Evolutionary conservation across 1,284 basidiomycete species (phyloP).

Genomic region (Trichosporon ovoides): DNA sequence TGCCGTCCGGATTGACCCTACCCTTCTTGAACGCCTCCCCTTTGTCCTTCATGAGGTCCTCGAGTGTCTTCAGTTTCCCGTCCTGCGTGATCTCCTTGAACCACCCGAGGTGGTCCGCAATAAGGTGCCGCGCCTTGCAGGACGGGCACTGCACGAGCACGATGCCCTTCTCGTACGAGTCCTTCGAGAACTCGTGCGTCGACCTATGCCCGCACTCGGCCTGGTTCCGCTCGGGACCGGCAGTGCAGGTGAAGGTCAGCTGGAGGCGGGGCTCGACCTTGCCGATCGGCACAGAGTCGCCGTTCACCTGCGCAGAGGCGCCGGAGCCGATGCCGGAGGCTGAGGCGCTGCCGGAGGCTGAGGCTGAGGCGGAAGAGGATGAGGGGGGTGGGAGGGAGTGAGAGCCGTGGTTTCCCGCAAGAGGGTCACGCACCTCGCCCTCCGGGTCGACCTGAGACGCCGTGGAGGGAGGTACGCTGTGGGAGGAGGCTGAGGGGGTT

Average conservation of each 20-base stretch:
- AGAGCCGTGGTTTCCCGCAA: constrained; percentile 14
- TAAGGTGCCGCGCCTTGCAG: constrained; percentile 80
- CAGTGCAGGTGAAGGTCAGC: constrained; percentile 86
- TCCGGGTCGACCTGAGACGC: not conserved
- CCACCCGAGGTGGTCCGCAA: constrained; percentile 90
- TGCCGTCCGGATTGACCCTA: constrained; percentile 50
- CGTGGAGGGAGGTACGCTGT: constrained; percentile 1
- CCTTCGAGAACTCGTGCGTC: constrained; percentile 79
- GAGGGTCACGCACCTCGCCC: constrained; percentile 5
- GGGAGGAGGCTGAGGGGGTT: not conserved
- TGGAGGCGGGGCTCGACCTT: constrained; percentile 41
- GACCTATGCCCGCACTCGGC: constrained; percentile 71
- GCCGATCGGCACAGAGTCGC: constrained; percentile 19
- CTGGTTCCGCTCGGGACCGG: constrained; percentile 28
- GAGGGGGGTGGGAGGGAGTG: constrained; percentile 17
- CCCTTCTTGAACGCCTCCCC: constrained; percentile 64
- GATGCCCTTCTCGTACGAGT: constrained; percentile 79
- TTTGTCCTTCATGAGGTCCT: constrained; percentile 68
- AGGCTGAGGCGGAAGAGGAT: not conserved
- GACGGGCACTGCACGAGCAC: constrained; percentile 88
- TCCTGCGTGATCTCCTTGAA: constrained; percentile 62
- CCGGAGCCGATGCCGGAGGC: no score
- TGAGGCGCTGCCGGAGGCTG: constrained; percentile 13
- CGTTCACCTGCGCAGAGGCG: no score
- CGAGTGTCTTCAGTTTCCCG: constrained; percentile 68